Conservation (phyloP, 257 asterid species). For the Nicotiana noctiflora region DNA sequence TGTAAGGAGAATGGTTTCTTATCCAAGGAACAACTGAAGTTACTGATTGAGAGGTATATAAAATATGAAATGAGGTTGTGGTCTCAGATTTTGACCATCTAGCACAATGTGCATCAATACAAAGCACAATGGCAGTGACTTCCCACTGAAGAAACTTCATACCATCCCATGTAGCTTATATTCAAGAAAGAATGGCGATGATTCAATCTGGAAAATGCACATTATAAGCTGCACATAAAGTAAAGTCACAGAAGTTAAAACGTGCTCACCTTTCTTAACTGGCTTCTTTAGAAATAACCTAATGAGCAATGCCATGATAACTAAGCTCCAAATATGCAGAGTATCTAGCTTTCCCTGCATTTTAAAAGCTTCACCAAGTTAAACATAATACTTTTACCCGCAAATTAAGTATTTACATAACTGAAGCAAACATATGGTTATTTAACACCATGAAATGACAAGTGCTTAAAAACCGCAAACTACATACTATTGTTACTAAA, state of each 20-base stretch:
- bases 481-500: background rate
- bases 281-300: conserved; percentile 30
- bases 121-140: background rate
- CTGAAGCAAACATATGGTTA: background rate
- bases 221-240: background rate
- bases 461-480: background rate
- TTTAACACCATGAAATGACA: background rate
- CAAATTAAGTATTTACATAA: background rate
- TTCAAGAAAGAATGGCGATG: background rate
- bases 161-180: background rate
- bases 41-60: background rate
- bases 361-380: background rate
- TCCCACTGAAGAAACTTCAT: background rate
- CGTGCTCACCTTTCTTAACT: conserved; percentile 57
- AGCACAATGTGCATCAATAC: background rate
- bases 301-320: conserved; percentile 26
- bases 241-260: background rate
- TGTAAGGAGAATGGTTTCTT: background rate
- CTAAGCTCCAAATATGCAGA: conserved; percentile 33
- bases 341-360: conserved; percentile 35
- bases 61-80: background rate
- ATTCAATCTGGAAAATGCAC: background rate
- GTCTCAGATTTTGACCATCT: background rate
- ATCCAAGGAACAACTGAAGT: background rate
- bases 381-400: background rate